Evolutionary conservation across 257 asterid genomes (phyloP), one percentile per base, ranked within the genome.

Genomic region (Solanum lycopersicoides): DNA sequence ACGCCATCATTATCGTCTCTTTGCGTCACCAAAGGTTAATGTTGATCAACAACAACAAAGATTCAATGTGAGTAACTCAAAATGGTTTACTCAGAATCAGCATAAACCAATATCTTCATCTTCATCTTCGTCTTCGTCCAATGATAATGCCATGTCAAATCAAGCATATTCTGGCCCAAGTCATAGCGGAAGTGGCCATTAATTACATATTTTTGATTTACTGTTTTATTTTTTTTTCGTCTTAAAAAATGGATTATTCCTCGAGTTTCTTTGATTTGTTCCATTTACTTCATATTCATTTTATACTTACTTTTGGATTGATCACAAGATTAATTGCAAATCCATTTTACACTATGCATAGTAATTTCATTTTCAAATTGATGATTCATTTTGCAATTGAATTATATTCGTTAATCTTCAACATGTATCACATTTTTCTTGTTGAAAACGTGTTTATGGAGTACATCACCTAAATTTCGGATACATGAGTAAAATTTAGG

Each of bases 81-180:
- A 73, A 25, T 25, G 32, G 80, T 35, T 63, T 25, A 71, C 30
- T 45, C 41, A 74, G 9, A 37, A 86, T 68, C 53, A 21, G 28
- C 15, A 44, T 8, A 21, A 86, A 12, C 47, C 83, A 32, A 12
- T 37, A 2, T 71, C 69, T 9, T 50, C 85, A 23, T 41, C 44
- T 5, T 12, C 83, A 3, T 71, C 59, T 6, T 41, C 83, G 44
- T 39, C 63, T 4, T 16, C 85, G 16, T 80, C 45, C 23, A 7
- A 30, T 30, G 45, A 80, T 80, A 12, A 9, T 3, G 23, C 83
- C 3, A 39, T 86, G 83, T 25, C 3, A 25, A 10, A 65, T 88
- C 66, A 63, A 63, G 90, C 90, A 75, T 65, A 88, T 74, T 60
- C 91, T 47, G 91, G 90, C 42, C 91, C 91, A 6, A 90, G 89